These are phyloP conservation scores for Cytauxzoon felis DNA, from an alignment of 169 alveolate genomes.

Conservation along the genomic window DNA sequence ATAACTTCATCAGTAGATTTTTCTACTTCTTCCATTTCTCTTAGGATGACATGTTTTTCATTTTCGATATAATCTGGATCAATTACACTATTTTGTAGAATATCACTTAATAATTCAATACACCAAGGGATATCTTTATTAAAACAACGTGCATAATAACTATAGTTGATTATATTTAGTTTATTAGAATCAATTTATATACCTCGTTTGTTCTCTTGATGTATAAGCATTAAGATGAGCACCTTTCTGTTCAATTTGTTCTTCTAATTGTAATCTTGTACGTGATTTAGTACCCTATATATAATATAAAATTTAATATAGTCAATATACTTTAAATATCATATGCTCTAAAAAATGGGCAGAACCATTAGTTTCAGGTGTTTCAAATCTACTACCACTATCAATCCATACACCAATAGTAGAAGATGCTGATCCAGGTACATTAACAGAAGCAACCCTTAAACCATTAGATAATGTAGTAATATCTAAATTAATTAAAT, in stretches of 20 bases:
- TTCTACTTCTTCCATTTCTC: constrained; percentile 93
- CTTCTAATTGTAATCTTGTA: constrained; percentile 86
- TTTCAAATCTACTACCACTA: constrained; percentile 93
- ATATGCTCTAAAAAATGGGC: constrained; percentile 97
- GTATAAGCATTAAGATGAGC: constrained; percentile 96
- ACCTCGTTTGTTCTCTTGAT: constrained; percentile 95
- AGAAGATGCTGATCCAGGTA: constrained; percentile 72
- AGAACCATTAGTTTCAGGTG: constrained; percentile 87
- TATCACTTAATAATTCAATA: constrained; percentile 89
- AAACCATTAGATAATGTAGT: constrained; percentile 82
- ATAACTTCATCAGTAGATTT: constrained; percentile 88
- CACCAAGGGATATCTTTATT: constrained; percentile 81
- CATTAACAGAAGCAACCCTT: constrained; percentile 84
- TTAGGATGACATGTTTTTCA: constrained; percentile 88
- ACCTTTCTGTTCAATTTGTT: constrained; percentile 93
- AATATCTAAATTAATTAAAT: constrained; percentile 22
- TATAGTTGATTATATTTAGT: neutral
- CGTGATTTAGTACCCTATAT: constrained; percentile 89
- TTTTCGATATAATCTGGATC: constrained; percentile 80
- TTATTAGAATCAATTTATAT: neutral
- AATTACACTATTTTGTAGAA: constrained; percentile 84
- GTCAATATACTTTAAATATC: constrained; percentile 85
- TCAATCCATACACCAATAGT: constrained; percentile 93
- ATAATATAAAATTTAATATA: neutral
- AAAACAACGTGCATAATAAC: constrained; percentile 81